phyloP scores from a whole-genome alignment of 2,329 filamentous ascomycete species.

The Magnaporthales sp. region DNA sequence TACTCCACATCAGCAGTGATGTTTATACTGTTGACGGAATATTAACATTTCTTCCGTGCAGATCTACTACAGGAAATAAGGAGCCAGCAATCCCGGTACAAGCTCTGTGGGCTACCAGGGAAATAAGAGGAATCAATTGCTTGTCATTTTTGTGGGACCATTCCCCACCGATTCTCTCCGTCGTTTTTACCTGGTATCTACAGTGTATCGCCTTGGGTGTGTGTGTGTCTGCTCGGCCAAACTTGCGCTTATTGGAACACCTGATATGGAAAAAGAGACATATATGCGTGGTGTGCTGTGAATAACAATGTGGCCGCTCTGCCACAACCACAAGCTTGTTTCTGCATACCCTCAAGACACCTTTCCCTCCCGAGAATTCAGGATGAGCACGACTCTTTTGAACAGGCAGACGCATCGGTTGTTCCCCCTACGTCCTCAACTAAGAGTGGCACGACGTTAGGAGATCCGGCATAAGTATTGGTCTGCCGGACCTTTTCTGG shows the following conservation, averaged over 20 bases:
- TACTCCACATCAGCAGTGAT: background rate
- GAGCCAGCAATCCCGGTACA: conserved; percentile 7
- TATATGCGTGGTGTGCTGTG: background rate
- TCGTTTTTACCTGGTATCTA: background rate
- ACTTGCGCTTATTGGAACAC: background rate
- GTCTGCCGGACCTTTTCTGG: background rate
- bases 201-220: background rate
- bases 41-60: conserved; percentile 10
- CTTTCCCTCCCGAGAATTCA: background rate
- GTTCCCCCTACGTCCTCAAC: background rate
- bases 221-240: background rate
- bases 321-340: background rate
- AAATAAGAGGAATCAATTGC: background rate
- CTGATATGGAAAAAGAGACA: background rate
- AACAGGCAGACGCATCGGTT: background rate
- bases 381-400: background rate
- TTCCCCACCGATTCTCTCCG: background rate
- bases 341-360: background rate
- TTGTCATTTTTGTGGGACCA: background rate
- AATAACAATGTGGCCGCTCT: background rate
- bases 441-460: background rate
- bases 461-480: background rate
- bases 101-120: background rate
- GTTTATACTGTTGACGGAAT: background rate
- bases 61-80: conserved; percentile 31